Percentiles rank a stretch among this genome's conserved stretches.
phyloP scores from a whole-genome alignment of 768 basidiomycete genomes.

The Kondoa subrosea region DNA sequence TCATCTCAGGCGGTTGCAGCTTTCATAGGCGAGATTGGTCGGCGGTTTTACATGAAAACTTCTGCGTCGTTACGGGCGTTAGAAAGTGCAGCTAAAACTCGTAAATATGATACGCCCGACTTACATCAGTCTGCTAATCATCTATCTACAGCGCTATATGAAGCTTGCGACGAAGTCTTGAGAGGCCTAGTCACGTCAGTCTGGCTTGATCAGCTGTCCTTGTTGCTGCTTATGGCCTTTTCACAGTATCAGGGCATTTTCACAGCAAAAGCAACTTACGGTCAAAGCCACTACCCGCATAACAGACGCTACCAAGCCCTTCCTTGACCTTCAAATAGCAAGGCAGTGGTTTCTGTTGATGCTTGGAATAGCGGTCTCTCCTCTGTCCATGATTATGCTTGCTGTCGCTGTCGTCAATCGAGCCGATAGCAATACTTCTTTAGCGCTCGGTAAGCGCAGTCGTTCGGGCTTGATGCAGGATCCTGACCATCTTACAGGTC shows the following conservation, averaged over 20 bases:
- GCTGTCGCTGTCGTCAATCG: background rate
- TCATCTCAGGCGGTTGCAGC: background rate
- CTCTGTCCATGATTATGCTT: background rate
- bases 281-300: background rate
- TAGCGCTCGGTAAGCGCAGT: background rate
- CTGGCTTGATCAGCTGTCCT: too few species aligned
- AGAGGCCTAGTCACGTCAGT: background rate
- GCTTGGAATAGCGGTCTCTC: background rate
- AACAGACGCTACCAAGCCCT: background rate
- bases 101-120: background rate
- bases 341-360: background rate
- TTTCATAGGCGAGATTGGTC: background rate
- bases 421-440: background rate
- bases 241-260: background rate
- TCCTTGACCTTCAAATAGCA: background rate
- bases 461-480: background rate
- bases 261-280: background rate
- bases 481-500: background rate
- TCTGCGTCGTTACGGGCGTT: background rate
- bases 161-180: background rate
- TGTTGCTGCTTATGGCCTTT: too few species aligned
- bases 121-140: background rate
- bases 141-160: background rate
- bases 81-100: background rate
- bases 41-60: background rate